A percentile compares a stretch with the other conserved stretches of the same genome.
phyloP scores from a whole-genome alignment of 2,329 filamentous ascomycete genomes.

The Trichophyton rubrum region DNA sequence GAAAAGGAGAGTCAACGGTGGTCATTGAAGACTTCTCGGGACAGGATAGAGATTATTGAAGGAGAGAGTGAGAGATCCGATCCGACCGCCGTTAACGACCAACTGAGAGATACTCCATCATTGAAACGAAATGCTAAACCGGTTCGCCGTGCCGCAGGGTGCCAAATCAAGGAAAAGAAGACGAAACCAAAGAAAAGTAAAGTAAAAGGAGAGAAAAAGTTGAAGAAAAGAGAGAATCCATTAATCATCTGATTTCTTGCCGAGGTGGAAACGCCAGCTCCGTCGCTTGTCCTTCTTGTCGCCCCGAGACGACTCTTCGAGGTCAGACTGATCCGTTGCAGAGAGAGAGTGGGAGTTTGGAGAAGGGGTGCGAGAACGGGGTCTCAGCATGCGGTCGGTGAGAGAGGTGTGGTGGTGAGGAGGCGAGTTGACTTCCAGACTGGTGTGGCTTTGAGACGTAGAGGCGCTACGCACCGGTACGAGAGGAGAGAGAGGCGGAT shows the following conservation, averaged over 20 bases:
- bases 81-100: background rate
- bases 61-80: too few species aligned
- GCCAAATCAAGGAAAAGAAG: background rate
- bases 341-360: conserved; percentile 42
- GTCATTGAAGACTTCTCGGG: too few species aligned
- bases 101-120: background rate
- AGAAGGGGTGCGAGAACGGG: conserved; percentile 62
- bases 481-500: conserved; percentile 16
- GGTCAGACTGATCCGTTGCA: conserved; percentile 68
- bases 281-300: conserved; percentile 58
- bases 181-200: background rate
- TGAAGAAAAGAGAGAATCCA: background rate
- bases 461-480: conserved; percentile 16
- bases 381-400: conserved; percentile 44
- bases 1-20: background rate
- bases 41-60: too few species aligned
- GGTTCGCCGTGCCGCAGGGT: background rate
- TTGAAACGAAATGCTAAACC: background rate
- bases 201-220: background rate
- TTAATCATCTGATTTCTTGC: conserved; percentile 6
- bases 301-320: conserved; percentile 54
- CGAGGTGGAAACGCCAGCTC: conserved; percentile 56
- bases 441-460: background rate
- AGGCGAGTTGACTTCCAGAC: background rate
- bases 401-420: conserved; percentile 25